Conservation (phyloP, 352 stramenopile genomes). For the Phytophthora colocasiae region DNA sequence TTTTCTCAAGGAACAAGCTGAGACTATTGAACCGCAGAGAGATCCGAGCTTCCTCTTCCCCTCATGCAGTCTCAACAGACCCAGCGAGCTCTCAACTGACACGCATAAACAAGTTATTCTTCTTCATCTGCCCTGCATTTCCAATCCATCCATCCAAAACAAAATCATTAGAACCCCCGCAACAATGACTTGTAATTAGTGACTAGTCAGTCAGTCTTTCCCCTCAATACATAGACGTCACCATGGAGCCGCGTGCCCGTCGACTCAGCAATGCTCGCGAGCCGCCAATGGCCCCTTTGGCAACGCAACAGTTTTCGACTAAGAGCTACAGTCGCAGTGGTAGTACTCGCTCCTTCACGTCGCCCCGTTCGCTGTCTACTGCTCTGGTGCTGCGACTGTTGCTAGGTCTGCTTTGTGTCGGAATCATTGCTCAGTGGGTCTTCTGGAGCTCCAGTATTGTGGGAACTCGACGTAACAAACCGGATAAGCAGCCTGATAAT, state of each 20-base stretch:
- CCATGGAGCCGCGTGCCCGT: conserved; percentile 59
- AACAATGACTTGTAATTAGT: background rate
- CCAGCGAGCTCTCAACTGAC: conserved; percentile 50
- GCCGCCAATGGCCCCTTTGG: conserved; percentile 19
- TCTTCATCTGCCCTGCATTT: conserved; percentile 46
- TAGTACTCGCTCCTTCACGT: conserved; percentile 3
- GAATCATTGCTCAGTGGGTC: conserved; percentile 55
- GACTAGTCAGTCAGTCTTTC: background rate
- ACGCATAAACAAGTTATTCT: conserved; percentile 55
- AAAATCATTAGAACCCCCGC: background rate
- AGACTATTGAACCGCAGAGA: background rate
- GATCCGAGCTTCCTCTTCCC: conserved; percentile 1
- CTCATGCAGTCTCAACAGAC: conserved; percentile 1
- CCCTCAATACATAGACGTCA: background rate
- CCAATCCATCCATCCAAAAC: conserved; percentile 10
- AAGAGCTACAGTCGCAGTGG: conserved; percentile 25
- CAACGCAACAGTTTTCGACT: conserved; percentile 5
- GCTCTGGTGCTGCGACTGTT: conserved; percentile 52
- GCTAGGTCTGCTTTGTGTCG: conserved; percentile 43
- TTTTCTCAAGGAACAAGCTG: conserved; percentile 42
- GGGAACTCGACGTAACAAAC: conserved; percentile 5
- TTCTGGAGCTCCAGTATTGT: conserved; percentile 46
- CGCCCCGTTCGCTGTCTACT: conserved; percentile 29
- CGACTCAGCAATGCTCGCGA: conserved; percentile 40
- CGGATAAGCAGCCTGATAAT: conserved; percentile 19